A percentile compares a stretch with the other conserved stretches of the same genome.
Conservation (phyloP, 192 early-diverging fungal genomes). For the Neocallimastix lanati region DNA sequence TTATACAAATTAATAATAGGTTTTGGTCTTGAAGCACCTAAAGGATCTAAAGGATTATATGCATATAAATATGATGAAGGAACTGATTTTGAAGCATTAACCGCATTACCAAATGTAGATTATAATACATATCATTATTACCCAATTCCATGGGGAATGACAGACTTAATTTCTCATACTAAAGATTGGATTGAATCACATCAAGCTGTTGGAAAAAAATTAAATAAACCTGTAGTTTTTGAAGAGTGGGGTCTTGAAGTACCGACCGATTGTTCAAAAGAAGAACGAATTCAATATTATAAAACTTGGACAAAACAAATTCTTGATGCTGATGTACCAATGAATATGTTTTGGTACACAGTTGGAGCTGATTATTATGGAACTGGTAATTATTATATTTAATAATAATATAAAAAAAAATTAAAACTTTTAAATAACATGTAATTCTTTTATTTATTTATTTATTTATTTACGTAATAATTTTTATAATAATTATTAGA, state of each 20-base stretch:
- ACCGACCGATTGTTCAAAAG: neutral
- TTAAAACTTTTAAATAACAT: too few species aligned
- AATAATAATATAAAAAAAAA: too few species aligned
- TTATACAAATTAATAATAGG: neutral
- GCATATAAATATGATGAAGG: constrained; percentile 7
- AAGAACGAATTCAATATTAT: neutral
- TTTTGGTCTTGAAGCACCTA: neutral
- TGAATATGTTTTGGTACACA: neutral
- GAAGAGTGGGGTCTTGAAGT: constrained; percentile 10
- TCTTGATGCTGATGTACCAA: neutral
- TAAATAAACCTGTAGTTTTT: constrained; percentile 13
- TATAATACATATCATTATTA: constrained; percentile 14
- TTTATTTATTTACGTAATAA: too few species aligned
- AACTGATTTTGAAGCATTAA: constrained; percentile 11
- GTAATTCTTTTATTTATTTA: too few species aligned
- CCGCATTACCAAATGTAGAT: constrained; percentile 8
- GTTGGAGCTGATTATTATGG: neutral
- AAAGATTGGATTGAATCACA: constrained; percentile 14
- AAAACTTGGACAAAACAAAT: neutral
- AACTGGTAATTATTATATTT: neutral
- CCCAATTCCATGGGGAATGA: constrained; percentile 8
- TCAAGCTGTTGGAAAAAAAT: constrained; percentile 4
- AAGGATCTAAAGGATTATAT: constrained; percentile 3
- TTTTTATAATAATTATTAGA: neutral
- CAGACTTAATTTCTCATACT: constrained; percentile 1